Conservation (phyloP, 1,284 basidiomycete genomes). For the Naganishia albida region DNA sequence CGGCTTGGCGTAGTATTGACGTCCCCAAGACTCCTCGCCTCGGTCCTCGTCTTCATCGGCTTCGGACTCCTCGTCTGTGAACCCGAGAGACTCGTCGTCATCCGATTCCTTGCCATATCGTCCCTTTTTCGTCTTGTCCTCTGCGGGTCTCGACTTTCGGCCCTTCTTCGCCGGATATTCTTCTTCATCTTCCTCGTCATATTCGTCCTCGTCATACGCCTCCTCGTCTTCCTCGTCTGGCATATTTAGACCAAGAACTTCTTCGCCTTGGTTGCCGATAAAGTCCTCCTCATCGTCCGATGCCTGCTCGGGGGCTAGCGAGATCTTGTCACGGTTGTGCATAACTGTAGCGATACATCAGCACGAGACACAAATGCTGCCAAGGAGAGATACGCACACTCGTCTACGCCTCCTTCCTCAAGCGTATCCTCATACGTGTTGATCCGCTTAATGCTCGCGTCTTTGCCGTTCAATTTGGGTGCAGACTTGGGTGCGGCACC, state of each 20-base stretch:
- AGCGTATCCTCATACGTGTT: slow-evolving; percentile 53
- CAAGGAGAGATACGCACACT: slow-evolving; percentile 46
- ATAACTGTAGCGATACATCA: slow-evolving; percentile 43
- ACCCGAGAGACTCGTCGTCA: slow-evolving; percentile 50
- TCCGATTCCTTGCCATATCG: slow-evolving; percentile 57
- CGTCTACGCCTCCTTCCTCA: slow-evolving; percentile 53
- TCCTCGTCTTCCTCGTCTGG: slow-evolving; percentile 53
- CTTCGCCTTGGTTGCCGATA: slow-evolving; percentile 57
- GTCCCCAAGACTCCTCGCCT: slow-evolving; percentile 73
- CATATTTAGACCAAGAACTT: slow-evolving; percentile 64
- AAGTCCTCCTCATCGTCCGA: slow-evolving; percentile 48
- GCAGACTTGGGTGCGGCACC: slow-evolving; percentile 1
- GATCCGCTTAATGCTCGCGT: slow-evolving; percentile 39
- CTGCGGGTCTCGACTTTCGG: slow-evolving; percentile 54
- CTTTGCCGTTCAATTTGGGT: slow-evolving; percentile 9
- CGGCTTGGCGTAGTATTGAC: slow-evolving; percentile 71
- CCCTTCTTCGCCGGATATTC: slow-evolving; percentile 48
- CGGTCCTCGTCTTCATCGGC: slow-evolving; percentile 39
- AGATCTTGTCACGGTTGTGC: slow-evolving; percentile 69
- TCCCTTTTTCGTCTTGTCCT: slow-evolving; percentile 46
- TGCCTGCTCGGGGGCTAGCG: slow-evolving; percentile 67
- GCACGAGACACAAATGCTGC: neutral
- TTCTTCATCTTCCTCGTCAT: slow-evolving; percentile 55
- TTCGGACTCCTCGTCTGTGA: slow-evolving; percentile 44
- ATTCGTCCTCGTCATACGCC: slow-evolving; percentile 44